Base-by-base conservation (phyloP, 1,284 basidiomycete species). In the Trichosporon sp. region DNA sequence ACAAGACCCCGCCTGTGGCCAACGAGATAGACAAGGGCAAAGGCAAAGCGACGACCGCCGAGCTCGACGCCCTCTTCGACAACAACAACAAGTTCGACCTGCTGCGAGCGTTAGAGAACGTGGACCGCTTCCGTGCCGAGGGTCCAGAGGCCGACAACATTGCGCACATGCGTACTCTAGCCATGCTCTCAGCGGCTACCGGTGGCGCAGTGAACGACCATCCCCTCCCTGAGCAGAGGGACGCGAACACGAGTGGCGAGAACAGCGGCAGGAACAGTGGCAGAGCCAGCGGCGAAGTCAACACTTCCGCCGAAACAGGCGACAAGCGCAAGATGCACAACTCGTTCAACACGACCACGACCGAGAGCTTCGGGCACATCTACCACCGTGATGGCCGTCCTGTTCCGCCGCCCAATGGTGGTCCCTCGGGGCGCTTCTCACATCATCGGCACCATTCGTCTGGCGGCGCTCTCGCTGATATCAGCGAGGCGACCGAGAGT, bases 321-420 rank as follows among this genome's bases (percentile, higher is more conserved):
- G 51, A 54, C 21, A 51, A n/a, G 64, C 64, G 63, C 31, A 64
- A 69, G 19, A 70, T 66, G 12, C 38, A 68, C 12, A 43, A 67
- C 10, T 71, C 65, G 5, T 31, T 69, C 19, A 46, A 63, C 16
- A 72, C 71, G 32, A 59, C 70, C 10, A 70, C 69, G n/a, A 71
- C 69, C 6, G 80, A 80, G 16, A 82, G 81, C 0, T 84, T 84
- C 68, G 83, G 83, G 0, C 82, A 83, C 70, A 70, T 81, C 6
- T 68, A 77, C 1, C 79, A 81, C 69, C 71, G 68, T 16, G 74
- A 80, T 56, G 81, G 80, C 12, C 68, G 70, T 7, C 79, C 81
- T 0, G 51, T 78, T 51, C 73, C 70, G 37, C 51, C 66, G 32
- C 68, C 72, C 31, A 48, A 1, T 37, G 32, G 14, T 0, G 59